Evolutionary conservation across 176 grass and related monocot genomes (phyloP), one percentile per base, ranked within the genome.

Genomic region (Pontederia paniculata): DNA sequence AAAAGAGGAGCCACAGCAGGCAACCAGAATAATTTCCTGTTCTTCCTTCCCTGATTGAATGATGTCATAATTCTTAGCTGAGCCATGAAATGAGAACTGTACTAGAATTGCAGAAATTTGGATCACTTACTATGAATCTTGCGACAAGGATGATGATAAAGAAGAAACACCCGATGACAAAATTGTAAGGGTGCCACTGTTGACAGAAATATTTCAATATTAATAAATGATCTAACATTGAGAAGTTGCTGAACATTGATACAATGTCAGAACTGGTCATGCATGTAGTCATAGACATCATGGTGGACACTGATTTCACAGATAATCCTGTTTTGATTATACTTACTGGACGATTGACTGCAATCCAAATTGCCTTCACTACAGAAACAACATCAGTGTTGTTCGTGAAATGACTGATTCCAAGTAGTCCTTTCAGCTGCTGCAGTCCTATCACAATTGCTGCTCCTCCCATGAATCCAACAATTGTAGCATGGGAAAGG

Each of bases 351-450:
- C 84, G 70, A 55, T 74, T 80, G 12, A 84, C 62, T 2, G 82
- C 77, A 21, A 74, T 68, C 62, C 45, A 68, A 65, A 89, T 71
- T 1, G 86, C 86, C 58, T 75, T 81, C 65, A 76, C 45, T 45
- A 90, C 91, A 7, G 91, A 84, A 44, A 97, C 68, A 15, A 97
- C 41, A 50, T 97, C 86, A 5, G 91, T 97, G 58, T 59, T 90
- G 80, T 88, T 84, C 53, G 91, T 90, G 74, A 97, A 97, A 62
- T 70, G 83, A 60, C 23, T 72, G 22, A 97, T 76, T 0, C 91
- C 91, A 20, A 97, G 83, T 10, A 97, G 68, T 0, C 91, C 91
- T 81, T 97, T 97, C 22, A 90, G 75, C 82, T 97, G 91, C 69
- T 97, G 91, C 65, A 97, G 13, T 1, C 86, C 91, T 41, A 97